Conservation (phyloP, 169 alveolate genomes). For the Besnoitia besnoiti region DNA sequence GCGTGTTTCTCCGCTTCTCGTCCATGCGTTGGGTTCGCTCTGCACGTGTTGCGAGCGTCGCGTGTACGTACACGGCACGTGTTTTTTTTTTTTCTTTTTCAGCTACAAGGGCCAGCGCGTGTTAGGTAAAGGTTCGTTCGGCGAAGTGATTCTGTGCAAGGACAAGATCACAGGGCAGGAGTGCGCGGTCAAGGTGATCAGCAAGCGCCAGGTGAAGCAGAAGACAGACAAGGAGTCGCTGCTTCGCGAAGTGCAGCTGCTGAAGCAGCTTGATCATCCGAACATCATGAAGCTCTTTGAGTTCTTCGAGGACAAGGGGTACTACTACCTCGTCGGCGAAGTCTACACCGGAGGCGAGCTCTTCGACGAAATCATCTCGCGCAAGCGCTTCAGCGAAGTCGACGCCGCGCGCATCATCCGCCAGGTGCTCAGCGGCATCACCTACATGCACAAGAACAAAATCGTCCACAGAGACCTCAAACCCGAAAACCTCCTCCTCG, state of each 20-base stretch:
- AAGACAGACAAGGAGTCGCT: conserved; percentile 85
- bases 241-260: conserved; percentile 85
- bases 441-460: conserved; percentile 89
- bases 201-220: conserved; percentile 86
- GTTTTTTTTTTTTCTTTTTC: conserved; percentile 71
- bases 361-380: conserved; percentile 91
- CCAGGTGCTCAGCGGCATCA: conserved; percentile 92
- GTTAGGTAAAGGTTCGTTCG: conserved; percentile 93
- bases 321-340: conserved; percentile 90
- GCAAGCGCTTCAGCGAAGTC: conserved; percentile 89
- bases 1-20: too few relatives aligned
- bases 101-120: conserved; percentile 87
- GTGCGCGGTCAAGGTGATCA: conserved; percentile 91
- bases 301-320: conserved; percentile 87
- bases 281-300: conserved; percentile 91
- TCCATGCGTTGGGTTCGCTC: too few relatives aligned
- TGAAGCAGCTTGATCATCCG: conserved; percentile 89
- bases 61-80: too few relatives aligned
- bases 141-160: conserved; percentile 89
- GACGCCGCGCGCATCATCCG: conserved; percentile 93
- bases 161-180: conserved; percentile 84
- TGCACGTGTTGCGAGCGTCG: too few relatives aligned
- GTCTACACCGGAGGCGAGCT: conserved; percentile 95
- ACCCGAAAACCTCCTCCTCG: conserved; percentile 90
- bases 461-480: conserved; percentile 90